A percentile compares a stretch with the other conserved stretches of the same genome.
These are phyloP conservation scores for Priceomyces castillae DNA, from an alignment of 805 yeast species.

Conservation along the genomic window DNA sequence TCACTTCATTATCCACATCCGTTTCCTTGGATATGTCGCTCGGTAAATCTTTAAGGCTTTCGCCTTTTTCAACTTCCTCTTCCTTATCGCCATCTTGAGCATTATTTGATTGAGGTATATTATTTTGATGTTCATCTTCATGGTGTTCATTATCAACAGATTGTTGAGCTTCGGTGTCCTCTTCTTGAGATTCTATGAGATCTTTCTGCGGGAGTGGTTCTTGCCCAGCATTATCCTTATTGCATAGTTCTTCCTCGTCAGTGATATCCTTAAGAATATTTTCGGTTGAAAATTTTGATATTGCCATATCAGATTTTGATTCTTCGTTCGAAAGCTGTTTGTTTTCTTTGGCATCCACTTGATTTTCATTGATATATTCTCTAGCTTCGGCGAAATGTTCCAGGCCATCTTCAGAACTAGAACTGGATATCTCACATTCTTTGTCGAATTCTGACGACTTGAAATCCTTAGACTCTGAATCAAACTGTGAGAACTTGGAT, in stretches of 20 bases:
- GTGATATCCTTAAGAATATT: neutral
- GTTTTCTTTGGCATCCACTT: neutral
- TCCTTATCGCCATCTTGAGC: neutral
- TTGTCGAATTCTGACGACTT: neutral
- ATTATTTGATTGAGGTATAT: neutral
- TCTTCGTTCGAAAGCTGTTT: neutral
- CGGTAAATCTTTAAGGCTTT: too few species aligned
- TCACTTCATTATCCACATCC: neutral
- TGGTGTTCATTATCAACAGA: neutral
- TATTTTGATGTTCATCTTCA: neutral
- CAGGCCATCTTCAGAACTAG: neutral
- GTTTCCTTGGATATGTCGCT: too few species aligned
- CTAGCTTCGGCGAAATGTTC: constrained; percentile 1
- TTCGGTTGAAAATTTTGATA: neutral
- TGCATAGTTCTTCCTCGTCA: too few species aligned
- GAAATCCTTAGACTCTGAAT: neutral
- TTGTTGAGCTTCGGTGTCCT: neutral
- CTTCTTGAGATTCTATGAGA: too few species aligned
- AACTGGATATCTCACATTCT: neutral
- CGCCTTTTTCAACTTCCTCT: neutral
- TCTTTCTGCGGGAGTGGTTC: too few species aligned
- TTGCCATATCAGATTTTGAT: too few species aligned
- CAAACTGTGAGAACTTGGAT: neutral
- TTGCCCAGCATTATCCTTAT: too few species aligned
- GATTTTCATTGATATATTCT: neutral